Base-by-base conservation (phyloP, 805 yeast genomes). In the Yamadazyma phyllophila region DNA sequence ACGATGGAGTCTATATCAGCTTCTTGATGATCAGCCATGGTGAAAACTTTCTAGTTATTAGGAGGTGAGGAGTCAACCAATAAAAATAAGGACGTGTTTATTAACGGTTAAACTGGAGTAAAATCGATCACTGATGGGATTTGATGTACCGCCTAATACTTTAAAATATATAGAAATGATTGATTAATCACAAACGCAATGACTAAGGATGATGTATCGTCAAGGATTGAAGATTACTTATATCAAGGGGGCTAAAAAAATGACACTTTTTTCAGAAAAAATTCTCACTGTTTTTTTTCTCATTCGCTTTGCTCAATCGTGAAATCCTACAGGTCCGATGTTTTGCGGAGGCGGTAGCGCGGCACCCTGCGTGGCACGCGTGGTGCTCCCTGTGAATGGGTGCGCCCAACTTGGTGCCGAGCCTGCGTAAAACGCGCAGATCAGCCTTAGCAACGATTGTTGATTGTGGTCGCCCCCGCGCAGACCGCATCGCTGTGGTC, bases 1-100 rank as follows among this genome's bases (percentile, higher is more conserved):
- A 92, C 94, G 61, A 92, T 91, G 62, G 96, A 88, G 70, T 92
- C 99, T 62, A 92, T 86, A 66, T 94, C 98, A 43, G 95, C 96
- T 69, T 92, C 96, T 65, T 70, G 74, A 31, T 69, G 42, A 15
- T 43, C 45, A n/a, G 45, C 20, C 43, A 42, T 46, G 15, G 15
- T 36, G 35, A 11, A n/a, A 14, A 29, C 11, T 29, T n/a, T 11
- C 11, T 29, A 29, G 13, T 11, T 29, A 11, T 29, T 29, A n/a
- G 31, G 24, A 20, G 11, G 9, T 29, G 31, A 29, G 13, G 31
- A 29, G 31, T 29, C 7, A 29, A 29, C 13, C 13, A 29, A 29
- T 29, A 29, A 29, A 29, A 29, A 10, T 29, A 17, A 20, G 38
- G 38, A 37, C 32, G 40, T 37, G 40, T 37, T 37, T 37, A 37